A percentile compares a stretch with the other conserved stretches of the same genome.
Evolutionary conservation across 2,329 filamentous ascomycete genomes (phyloP).

Genomic region (Trichoderma koningii): DNA sequence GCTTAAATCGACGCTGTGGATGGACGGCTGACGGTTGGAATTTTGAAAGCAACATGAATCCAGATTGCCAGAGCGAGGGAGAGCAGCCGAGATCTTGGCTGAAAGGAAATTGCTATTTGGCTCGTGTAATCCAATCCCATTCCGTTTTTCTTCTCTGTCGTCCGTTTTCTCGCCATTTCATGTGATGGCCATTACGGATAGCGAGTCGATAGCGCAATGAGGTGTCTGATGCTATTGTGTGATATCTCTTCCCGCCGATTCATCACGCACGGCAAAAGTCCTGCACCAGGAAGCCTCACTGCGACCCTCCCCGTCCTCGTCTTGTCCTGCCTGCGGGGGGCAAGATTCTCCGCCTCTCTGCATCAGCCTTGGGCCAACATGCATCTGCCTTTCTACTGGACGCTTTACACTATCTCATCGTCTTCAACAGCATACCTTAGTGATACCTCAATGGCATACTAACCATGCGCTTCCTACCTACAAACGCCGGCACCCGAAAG

Average conservation of each 20-base stretch:
- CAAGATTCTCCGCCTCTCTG: background rate
- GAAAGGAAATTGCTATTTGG: background rate
- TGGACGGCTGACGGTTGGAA: slow-evolving; percentile 7
- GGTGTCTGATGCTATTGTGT: no score
- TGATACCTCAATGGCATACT: no score
- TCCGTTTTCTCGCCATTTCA: no score
- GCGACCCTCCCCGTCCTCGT: slow-evolving; percentile 7
- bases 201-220: no score
- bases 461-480: background rate
- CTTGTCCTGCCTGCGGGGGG: background rate
- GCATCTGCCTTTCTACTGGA: background rate
- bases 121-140: no score
- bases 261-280: background rate
- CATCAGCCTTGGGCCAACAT: slow-evolving; percentile 13
- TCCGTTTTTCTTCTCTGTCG: no score
- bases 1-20: slow-evolving; percentile 27
- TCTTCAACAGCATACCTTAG: background rate
- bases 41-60: background rate
- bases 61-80: background rate
- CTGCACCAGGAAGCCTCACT: slow-evolving; percentile 12
- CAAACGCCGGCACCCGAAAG: background rate
- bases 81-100: background rate
- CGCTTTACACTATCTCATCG: background rate
- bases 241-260: no score
- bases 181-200: no score